Conservation (phyloP, 495 filamentous ascomycete genomes). For the Penicillium daleae region DNA sequence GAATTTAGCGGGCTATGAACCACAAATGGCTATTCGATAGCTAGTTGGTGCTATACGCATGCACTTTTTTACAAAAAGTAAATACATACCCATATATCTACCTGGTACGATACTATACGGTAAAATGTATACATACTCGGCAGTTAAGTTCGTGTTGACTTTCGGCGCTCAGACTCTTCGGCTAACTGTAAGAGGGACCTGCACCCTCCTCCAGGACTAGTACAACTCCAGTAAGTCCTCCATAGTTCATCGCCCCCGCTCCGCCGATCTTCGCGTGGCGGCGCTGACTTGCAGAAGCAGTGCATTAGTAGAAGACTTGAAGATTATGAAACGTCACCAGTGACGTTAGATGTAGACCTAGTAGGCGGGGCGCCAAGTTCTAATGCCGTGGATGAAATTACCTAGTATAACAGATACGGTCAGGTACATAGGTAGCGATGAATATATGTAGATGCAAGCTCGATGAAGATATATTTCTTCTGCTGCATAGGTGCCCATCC, state of each 20-base stretch:
- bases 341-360: not conserved
- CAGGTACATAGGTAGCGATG: no score
- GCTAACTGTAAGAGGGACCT: no score
- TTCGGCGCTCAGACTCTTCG: not conserved
- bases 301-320: no score
- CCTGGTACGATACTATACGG: no score
- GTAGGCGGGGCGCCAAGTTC: not conserved
- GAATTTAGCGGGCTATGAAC: not conserved
- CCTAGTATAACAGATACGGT: no score
- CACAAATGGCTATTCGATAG: not conserved
- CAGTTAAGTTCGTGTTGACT: not conserved
- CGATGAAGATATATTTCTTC: no score
- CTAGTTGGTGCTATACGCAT: not conserved
- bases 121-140: no score
- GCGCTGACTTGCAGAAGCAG: constrained; percentile 19
- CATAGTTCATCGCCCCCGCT: constrained; percentile 9
- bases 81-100: no score
- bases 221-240: not conserved
- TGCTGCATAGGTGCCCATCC: no score
- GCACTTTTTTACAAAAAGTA: no score
- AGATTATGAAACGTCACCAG: not conserved
- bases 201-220: not conserved
- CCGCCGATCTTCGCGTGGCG: constrained; percentile 21
- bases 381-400: no score
- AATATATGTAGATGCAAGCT: no score